phyloP scores from a whole-genome alignment of 2,329 filamentous ascomycete genomes.

The Aspergillus caelatus region DNA sequence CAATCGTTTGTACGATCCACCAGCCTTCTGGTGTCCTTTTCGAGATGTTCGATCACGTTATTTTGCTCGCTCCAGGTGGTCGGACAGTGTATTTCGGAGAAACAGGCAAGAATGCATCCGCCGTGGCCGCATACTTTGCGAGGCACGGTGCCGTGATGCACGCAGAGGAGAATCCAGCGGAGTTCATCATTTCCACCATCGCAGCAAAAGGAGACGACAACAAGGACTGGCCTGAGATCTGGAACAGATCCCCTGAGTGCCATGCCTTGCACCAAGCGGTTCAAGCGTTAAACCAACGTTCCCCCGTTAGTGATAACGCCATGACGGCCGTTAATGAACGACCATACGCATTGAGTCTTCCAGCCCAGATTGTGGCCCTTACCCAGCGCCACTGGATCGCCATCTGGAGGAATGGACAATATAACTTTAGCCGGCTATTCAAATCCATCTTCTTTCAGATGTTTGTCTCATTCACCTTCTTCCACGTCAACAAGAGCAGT shows the following conservation, averaged over 20 bases:
- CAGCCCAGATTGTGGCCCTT: background rate
- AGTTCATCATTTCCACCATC: conserved; percentile 49
- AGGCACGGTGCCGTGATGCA: conserved; percentile 51
- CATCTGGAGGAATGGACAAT: conserved; percentile 13
- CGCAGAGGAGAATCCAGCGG: conserved; percentile 53
- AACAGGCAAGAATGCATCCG: conserved; percentile 58
- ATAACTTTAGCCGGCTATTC: conserved; percentile 13
- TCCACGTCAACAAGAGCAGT: background rate
- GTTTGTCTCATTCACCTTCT: conserved; percentile 7
- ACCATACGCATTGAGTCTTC: background rate
- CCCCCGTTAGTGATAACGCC: background rate
- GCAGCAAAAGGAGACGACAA: background rate
- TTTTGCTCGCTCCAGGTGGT: conserved; percentile 63
- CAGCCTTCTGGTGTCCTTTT: conserved; percentile 87
- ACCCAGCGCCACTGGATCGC: conserved; percentile 12
- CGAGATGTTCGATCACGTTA: conserved; percentile 68
- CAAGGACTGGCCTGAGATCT: background rate
- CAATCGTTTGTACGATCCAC: conserved; percentile 86
- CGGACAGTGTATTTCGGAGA: conserved; percentile 67
- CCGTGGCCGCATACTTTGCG: conserved; percentile 62
- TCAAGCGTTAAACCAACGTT: background rate
- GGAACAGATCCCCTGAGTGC: background rate
- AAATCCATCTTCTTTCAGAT: conserved; percentile 11
- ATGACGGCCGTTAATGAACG: background rate
- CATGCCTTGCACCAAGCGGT: background rate